Base-by-base conservation (phyloP, 1,284 basidiomycete genomes). In the Puccinia brachypodii region DNA sequence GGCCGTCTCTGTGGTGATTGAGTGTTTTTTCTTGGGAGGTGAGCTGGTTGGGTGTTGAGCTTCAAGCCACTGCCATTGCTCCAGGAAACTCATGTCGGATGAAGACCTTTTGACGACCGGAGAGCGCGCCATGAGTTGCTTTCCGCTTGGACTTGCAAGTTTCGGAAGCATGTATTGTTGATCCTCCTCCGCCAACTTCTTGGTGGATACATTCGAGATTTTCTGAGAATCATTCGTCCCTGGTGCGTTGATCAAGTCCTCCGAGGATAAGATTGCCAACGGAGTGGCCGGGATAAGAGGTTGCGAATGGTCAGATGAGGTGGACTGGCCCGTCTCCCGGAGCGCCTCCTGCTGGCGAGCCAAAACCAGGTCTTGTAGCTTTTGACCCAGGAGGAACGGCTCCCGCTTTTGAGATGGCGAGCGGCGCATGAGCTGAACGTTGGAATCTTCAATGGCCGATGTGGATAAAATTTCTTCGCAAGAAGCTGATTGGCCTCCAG, bases 61-160 rank as follows among this genome's bases (percentile, higher is more conserved):
- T 58, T 79, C 77, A 19, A 79, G 66, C 77, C 77, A 79, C 56
- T 79, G 77, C 77, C 77, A 79, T 25, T 79, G 64, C 33, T 79
- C 53, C 1, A 79, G 56, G 36, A 69, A 44, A 33, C 14, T 71
- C 22, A 58, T n/a, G 33, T 79, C 77, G n/a, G 66, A 79, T 19
- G 77, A 79, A 3, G 66, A 79, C 50, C 77, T 36, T 28, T 69
- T 56, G 47, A 79, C 66, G 56, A 68, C 42, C 33, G 75, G 62
- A 42, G 66, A 71, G 22, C 64, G 73, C n/a, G 73, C 73, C 40
- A 25, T 33, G 53, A 75, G 56, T 42, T 25, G n/a, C n/a, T 42
- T 75, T 16, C 47, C 56, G n/a, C 28, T 38, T 14, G 50, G 73
- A 40, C 31, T 75, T 58, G 47, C 50, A 53, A 28, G 22, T 33